phyloP scores from a whole-genome alignment of 148 eudicot genomes.

The Limonium bicolor region DNA sequence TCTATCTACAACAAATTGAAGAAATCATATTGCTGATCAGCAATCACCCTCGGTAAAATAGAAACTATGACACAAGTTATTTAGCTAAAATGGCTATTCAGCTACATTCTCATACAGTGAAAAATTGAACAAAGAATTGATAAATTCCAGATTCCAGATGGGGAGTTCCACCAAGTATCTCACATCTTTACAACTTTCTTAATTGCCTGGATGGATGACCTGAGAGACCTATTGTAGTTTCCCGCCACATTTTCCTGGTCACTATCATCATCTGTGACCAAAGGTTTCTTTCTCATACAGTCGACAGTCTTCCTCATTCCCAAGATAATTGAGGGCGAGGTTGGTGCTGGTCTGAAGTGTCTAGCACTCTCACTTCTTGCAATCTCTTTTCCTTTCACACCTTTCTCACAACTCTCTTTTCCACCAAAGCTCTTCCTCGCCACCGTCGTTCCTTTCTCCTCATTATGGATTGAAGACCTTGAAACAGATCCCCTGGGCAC shows the following conservation, averaged over 20 bases:
- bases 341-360: slow-evolving; percentile 53
- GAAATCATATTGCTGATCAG: no score
- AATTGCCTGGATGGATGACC: slow-evolving; percentile 45
- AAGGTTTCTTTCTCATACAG: slow-evolving; percentile 69
- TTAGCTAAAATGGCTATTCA: slow-evolving; percentile 4
- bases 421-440: slow-evolving; percentile 25
- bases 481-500: slow-evolving; percentile 27
- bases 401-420: slow-evolving; percentile 14
- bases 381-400: slow-evolving; percentile 30
- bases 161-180: not conserved
- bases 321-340: slow-evolving; percentile 72
- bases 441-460: slow-evolving; percentile 8
- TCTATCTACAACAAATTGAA: no score
- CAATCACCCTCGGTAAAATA: no score
- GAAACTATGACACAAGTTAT: no score
- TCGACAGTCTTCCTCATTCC: slow-evolving; percentile 84
- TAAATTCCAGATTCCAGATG: not conserved
- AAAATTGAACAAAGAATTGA: not conserved
- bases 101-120: slow-evolving; percentile 4
- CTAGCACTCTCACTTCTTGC: slow-evolving; percentile 65
- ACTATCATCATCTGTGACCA: slow-evolving; percentile 33
- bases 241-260: slow-evolving; percentile 16
- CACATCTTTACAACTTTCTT: slow-evolving; percentile 57
- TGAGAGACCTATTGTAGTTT: slow-evolving; percentile 29
- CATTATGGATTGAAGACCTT: slow-evolving; percentile 11